Evolutionary conservation across 163 green algal species (phyloP), one percentile per base, ranked within the genome.

Genomic region (Scenedesmus sp.): DNA sequence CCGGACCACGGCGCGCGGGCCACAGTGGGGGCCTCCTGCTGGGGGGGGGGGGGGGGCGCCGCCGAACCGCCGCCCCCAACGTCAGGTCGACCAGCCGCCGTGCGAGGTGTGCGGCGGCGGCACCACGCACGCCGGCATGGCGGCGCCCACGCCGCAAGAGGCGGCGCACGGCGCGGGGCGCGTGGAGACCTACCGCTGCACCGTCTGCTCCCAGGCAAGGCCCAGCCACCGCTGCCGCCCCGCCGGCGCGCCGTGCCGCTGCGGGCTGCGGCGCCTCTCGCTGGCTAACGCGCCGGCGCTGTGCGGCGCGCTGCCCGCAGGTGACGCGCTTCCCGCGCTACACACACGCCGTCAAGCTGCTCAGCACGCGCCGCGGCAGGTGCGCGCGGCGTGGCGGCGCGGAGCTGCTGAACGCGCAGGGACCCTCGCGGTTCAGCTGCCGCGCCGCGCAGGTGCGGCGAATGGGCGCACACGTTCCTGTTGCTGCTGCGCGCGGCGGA

Each of bases 101-200:
- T 94, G 89, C 77, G 44, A 73, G 18, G 15, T 53, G 5, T 94
- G 90, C 73, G 71, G 75, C 54, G 39, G 34, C 51, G 2, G 75
- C 26, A 90, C 86, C 0, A 18, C 26, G 3, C 17, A 33, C 3
- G 39, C 33, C 10, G 75, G 81, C 34, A 70, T 65, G 36, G 75
- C 34, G 15, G 15, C 26, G 14, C 77, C 87, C 2, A 87, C 45
- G 3, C 24, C 65, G 0, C 74, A 89, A 29, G 91, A 96, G 50
- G 48, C 31, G 20, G 75, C 53, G 3, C 33, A 81, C n/a, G 71
- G 60, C 20, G 89, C 91, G 14, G 70, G 63, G 1, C 74, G 87
- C 20, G 85, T 88, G 0, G 92, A 96, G 79, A 36, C 89, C 22
- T 92, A 91, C 72, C n/a, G 42, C 3, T 94, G 89, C 75, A 33